Evolutionary conservation across 2,329 filamentous ascomycete genomes (phyloP), one percentile per base, ranked within the genome.

Genomic region (Chaetomiaceae sp.): DNA sequence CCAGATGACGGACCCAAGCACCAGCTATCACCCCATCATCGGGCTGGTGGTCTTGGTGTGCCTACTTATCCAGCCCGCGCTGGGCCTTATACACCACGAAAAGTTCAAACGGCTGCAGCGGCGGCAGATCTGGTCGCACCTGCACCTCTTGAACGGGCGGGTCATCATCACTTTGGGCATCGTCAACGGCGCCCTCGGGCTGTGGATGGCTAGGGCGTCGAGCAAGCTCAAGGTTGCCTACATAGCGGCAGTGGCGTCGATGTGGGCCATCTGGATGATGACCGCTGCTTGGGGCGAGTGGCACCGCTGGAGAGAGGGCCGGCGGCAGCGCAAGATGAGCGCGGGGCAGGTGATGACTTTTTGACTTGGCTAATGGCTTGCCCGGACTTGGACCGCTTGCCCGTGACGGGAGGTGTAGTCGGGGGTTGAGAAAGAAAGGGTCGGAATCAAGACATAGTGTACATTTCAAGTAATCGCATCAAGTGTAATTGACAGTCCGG

Each of bases 61-160:
- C 2, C 58, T 77, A 13, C 53, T 70, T 54, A 44, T 73, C 35
- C 73, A 76, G 61, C 72, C 73, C 0, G 13, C 69, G 3, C 62
- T 74, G 1, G 75, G 74, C 4, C 55, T 65, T 45, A 52, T 71
- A 7, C 74, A 78, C 53, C 75, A 78, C 58, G 45, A 58, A 2
- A 58, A 62, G n/a, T 76, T 71, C 65, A 71, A 70, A 56, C 55
- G 57, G 16, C 54, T 68, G 4, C 53, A 58, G 19, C 62, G 65
- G 3, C 70, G 73, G 39, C 70, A 69, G 34, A 37, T 65, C 17
- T 72, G 66, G 66, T 73, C 72, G 0, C 57, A 73, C 58, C 55
- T 69, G 13, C 74, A 77, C 51, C 60, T 76, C 7, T 70, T 71
- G 66, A 64, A 71, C 56, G 73, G 74, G 17, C 69, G 73, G 8